Evolutionary conservation across 495 filamentous ascomycete genomes (phyloP).

Genomic region (Polyplosphaeria fusca): DNA sequence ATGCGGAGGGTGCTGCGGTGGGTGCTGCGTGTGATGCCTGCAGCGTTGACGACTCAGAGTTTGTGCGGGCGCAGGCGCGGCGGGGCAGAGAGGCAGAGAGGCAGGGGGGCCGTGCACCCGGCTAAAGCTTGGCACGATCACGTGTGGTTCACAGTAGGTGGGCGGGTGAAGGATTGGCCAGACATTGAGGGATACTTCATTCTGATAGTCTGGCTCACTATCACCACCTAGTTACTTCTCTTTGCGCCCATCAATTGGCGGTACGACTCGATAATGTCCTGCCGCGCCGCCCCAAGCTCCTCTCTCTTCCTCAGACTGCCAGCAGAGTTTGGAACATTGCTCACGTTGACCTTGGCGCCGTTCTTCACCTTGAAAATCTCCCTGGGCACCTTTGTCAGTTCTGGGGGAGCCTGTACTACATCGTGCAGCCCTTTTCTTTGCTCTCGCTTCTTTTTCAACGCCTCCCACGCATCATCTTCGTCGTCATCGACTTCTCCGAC

Average conservation of each 20-base stretch:
- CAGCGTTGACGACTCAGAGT: neutral
- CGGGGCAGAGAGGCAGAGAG: too few species aligned
- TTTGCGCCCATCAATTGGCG: conserved; percentile 64
- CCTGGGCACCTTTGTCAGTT: conserved; percentile 60
- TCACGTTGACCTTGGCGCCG: conserved; percentile 68
- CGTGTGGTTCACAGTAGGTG: too few species aligned
- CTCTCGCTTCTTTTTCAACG: conserved; percentile 54
- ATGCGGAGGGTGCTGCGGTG: neutral
- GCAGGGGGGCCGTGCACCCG: too few species aligned
- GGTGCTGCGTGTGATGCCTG: neutral
- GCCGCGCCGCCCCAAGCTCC: conserved; percentile 72
- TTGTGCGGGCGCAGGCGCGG: neutral
- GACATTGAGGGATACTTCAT: too few species aligned
- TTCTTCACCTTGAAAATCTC: conserved; percentile 66
- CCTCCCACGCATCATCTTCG: conserved; percentile 79
- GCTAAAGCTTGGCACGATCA: too few species aligned
- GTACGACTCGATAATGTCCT: conserved; percentile 77
- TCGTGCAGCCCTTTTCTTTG: conserved; percentile 64
- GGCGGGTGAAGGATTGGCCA: too few species aligned
- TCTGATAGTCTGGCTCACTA: too few species aligned
- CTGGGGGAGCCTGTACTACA: conserved; percentile 76
- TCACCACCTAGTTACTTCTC: neutral
- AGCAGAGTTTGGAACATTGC: conserved; percentile 67
- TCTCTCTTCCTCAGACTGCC: conserved; percentile 81
- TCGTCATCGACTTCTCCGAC: conserved; percentile 45